phyloP scores from a whole-genome alignment of 129 eudicot species.

The Chrysanthemum lavandulifolium region DNA sequence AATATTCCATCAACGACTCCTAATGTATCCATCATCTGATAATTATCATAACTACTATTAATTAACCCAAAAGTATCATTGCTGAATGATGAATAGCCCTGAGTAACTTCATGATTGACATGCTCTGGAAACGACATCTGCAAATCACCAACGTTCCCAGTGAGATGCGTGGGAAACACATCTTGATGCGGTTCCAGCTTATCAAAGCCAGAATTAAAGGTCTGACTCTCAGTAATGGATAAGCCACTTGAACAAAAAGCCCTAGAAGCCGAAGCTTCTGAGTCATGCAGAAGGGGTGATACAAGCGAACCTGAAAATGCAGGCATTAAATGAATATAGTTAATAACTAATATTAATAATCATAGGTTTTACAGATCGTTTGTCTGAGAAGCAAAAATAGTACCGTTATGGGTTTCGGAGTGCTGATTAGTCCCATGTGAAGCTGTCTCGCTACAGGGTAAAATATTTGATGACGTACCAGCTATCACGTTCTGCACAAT shows the following conservation, averaged over 20 bases:
- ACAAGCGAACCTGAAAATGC: constrained; percentile 31
- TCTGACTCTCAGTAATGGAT: constrained; percentile 36
- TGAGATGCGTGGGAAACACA: constrained; percentile 19
- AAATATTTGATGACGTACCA: constrained; percentile 24
- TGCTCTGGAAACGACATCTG: constrained; percentile 22
- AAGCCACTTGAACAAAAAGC: constrained; percentile 37
- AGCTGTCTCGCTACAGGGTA: background rate
- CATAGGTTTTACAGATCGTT: constrained; percentile 2
- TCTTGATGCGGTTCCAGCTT: constrained; percentile 30
- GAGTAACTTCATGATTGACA: constrained; percentile 28
- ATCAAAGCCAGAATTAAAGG: constrained; percentile 28
- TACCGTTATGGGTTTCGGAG: background rate
- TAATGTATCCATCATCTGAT: constrained; percentile 28
- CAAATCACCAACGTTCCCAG: constrained; percentile 36
- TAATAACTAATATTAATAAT: background rate
- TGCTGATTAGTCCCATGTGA: background rate
- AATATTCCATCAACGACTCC: constrained; percentile 21
- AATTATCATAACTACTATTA: constrained; percentile 14
- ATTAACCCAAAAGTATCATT: constrained; percentile 29
- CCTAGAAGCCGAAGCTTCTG: constrained; percentile 42
- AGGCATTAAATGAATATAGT: constrained; percentile 14
- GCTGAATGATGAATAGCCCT: constrained; percentile 31
- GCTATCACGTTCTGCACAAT: constrained; percentile 39
- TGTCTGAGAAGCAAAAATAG: constrained; percentile 1
- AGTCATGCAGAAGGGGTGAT: constrained; percentile 30